Percentiles rank a stretch among this genome's conserved stretches.
Evolutionary conservation across 768 basidiomycete species (phyloP).

Genomic region (Tephrocybe rancida): DNA sequence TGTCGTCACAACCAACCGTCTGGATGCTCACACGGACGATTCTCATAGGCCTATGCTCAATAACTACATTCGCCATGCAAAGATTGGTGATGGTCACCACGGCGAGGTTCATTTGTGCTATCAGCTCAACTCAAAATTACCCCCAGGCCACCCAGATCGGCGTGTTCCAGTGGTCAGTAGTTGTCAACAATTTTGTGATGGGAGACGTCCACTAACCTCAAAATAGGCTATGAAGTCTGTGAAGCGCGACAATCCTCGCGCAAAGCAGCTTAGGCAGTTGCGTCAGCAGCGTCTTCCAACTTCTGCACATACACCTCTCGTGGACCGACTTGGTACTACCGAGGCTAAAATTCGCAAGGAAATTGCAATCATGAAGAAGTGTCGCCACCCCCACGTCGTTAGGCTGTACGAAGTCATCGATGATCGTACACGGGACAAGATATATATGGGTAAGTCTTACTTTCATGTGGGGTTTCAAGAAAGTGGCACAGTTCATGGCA

Average conservation of each 20-base stretch:
- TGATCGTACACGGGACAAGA: constrained; percentile 82
- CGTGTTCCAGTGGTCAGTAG: constrained; percentile 46
- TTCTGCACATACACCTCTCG: constrained; percentile 56
- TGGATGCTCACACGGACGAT: constrained; percentile 41
- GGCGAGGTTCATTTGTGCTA: constrained; percentile 83
- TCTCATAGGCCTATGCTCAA: constrained; percentile 62
- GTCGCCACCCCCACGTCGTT: constrained; percentile 87
- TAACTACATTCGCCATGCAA: constrained; percentile 78
- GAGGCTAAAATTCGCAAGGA: constrained; percentile 89
- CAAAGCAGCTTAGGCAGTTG: constrained; percentile 41
- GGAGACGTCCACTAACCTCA: constrained; percentile 1
- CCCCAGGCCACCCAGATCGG: constrained; percentile 38
- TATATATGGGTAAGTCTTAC: constrained; percentile 82
- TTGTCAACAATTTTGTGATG: not conserved
- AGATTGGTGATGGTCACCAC: constrained; percentile 88
- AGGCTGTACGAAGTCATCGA: constrained; percentile 93
- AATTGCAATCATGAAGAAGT: constrained; percentile 99
- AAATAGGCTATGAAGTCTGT: constrained; percentile 80
- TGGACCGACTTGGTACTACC: constrained; percentile 67
- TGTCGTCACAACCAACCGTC: constrained; percentile 52
- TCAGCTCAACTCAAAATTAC: constrained; percentile 44
- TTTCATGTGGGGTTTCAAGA: not conserved
- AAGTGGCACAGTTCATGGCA: not conserved
- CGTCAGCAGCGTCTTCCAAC: constrained; percentile 42
- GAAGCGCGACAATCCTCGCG: constrained; percentile 69